These are phyloP conservation scores for Rubroshorea leprosula DNA, from an alignment of 345 rosid genomes.

Conservation along the genomic window DNA sequence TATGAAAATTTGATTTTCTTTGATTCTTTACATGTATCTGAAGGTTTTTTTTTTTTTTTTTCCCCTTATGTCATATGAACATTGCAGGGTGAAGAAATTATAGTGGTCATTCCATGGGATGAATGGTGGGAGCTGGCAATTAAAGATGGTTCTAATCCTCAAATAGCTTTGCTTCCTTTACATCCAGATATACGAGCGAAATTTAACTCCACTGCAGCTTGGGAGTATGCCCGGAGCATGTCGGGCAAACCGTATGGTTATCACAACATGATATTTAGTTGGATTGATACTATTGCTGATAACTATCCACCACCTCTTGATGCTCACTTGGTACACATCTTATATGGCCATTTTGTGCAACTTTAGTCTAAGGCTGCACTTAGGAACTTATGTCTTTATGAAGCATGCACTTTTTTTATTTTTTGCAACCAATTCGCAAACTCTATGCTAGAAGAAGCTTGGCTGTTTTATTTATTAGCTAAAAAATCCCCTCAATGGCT, in stretches of 20 bases:
- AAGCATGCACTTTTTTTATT: neutral
- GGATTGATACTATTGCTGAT: constrained; percentile 87
- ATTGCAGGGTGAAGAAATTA: constrained; percentile 94
- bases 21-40: too few species aligned
- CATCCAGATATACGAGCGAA: constrained; percentile 71
- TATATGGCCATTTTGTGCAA: neutral
- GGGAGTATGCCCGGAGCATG: constrained; percentile 95
- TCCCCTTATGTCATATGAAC: too few species aligned
- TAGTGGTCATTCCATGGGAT: constrained; percentile 86
- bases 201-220: constrained; percentile 85
- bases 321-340: constrained; percentile 87
- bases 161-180: constrained; percentile 80
- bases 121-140: constrained; percentile 93
- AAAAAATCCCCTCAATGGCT: too few species aligned
- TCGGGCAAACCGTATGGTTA: constrained; percentile 94
- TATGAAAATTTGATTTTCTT: too few species aligned
- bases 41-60: too few species aligned
- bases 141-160: constrained; percentile 92
- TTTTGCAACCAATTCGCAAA: too few species aligned
- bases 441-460: too few species aligned
- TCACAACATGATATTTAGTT: constrained; percentile 98
- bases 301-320: constrained; percentile 98
- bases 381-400: neutral
- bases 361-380: neutral
- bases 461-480: too few species aligned